phyloP scores from a whole-genome alignment of 331 rosid species.

The Saraca asoca region DNA sequence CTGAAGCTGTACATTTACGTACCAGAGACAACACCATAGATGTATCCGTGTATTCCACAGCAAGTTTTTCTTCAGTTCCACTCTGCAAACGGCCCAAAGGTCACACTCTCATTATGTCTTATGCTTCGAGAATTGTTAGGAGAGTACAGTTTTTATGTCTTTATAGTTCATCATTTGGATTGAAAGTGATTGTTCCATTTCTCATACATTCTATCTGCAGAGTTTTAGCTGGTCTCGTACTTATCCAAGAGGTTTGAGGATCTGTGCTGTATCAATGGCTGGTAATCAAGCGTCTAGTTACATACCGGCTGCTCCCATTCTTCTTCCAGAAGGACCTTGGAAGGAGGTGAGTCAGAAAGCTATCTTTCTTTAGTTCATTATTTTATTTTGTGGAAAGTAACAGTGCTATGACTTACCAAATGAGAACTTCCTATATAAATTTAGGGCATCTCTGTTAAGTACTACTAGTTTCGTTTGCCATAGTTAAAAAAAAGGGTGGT shows the following conservation, averaged over 20 bases:
- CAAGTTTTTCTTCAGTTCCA: slow-evolving; percentile 25
- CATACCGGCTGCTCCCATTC: slow-evolving; percentile 56
- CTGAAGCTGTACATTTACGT: too few species aligned
- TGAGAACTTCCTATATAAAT: neutral
- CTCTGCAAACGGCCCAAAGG: slow-evolving; percentile 25
- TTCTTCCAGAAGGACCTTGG: slow-evolving; percentile 65
- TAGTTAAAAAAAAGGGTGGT: too few species aligned
- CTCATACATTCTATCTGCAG: neutral
- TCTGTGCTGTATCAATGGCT: slow-evolving; percentile 1
- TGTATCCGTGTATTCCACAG: slow-evolving; percentile 28
- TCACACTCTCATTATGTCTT: neutral
- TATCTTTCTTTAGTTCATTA: too few species aligned
- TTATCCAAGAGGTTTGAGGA: slow-evolving; percentile 21
- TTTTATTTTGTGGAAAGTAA: neutral
- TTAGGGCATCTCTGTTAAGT: too few species aligned
- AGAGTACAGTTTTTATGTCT: neutral
- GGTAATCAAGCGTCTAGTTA: slow-evolving; percentile 29
- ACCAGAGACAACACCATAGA: neutral
- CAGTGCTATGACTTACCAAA: neutral
- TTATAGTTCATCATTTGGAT: neutral
- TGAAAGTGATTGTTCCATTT: neutral
- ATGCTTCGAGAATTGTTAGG: neutral
- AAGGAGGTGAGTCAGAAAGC: slow-evolving; percentile 42
- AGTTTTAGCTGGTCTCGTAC: slow-evolving; percentile 8
- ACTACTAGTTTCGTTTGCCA: too few species aligned